Evolutionary conservation across 2,329 filamentous ascomycete genomes (phyloP).

Genomic region (Alternaria burnsii): DNA sequence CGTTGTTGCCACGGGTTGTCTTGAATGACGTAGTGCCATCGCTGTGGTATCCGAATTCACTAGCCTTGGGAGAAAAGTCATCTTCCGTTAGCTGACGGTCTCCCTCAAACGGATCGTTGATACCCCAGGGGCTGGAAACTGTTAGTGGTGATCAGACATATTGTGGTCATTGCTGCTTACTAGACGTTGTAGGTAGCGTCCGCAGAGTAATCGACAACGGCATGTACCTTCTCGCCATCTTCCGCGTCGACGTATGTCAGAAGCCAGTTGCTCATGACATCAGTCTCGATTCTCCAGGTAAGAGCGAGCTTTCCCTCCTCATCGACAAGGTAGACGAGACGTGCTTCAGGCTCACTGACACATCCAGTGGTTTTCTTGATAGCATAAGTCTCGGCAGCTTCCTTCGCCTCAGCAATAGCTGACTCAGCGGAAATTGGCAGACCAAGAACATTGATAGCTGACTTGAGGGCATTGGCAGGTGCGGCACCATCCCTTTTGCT

Average conservation of each 20-base stretch:
- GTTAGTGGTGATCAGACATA: slow-evolving; percentile 8
- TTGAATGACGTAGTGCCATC: slow-evolving; percentile 60
- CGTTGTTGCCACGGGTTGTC: slow-evolving; percentile 68
- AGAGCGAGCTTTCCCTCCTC: slow-evolving; percentile 59
- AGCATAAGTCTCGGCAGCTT: slow-evolving; percentile 51
- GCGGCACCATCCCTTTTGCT: slow-evolving; percentile 56
- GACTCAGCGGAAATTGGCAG: slow-evolving; percentile 54
- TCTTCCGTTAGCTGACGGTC: slow-evolving; percentile 56
- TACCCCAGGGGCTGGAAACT: slow-evolving; percentile 54
- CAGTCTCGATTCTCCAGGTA: slow-evolving; percentile 67
- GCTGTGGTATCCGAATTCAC: slow-evolving; percentile 63
- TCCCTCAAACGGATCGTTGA: slow-evolving; percentile 64
- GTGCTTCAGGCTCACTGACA: slow-evolving; percentile 62
- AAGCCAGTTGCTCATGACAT: slow-evolving; percentile 66
- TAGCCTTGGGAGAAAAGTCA: slow-evolving; percentile 59
- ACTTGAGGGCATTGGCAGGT: slow-evolving; percentile 55
- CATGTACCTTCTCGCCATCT: slow-evolving; percentile 58
- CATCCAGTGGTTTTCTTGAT: slow-evolving; percentile 62
- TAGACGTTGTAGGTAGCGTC: slow-evolving; percentile 66
- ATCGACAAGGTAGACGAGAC: slow-evolving; percentile 64
- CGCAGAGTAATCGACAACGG: slow-evolving; percentile 66
- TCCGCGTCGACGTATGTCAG: slow-evolving; percentile 65
- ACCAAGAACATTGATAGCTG: slow-evolving; percentile 51
- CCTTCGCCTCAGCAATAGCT: slow-evolving; percentile 52
- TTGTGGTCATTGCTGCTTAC: slow-evolving; percentile 34